These are phyloP conservation scores for Termitomyces sp. DNA, from an alignment of 768 basidiomycete species.

Conservation along the genomic window DNA sequence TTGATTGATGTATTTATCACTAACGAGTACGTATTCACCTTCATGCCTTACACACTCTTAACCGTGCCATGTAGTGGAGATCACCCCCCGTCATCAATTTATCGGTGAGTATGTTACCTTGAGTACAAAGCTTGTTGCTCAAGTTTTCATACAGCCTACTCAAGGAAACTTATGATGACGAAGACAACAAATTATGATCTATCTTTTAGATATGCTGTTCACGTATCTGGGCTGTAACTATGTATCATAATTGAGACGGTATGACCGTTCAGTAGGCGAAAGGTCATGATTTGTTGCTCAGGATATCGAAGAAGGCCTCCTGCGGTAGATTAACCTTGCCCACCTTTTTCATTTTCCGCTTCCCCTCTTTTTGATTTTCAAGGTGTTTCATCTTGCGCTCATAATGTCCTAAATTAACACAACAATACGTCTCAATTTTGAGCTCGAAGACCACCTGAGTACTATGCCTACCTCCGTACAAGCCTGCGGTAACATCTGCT, in stretches of 20 bases:
- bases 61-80: constrained; percentile 61
- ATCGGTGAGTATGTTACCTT: constrained; percentile 46
- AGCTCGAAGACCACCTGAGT: neutral
- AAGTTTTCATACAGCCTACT: constrained; percentile 49
- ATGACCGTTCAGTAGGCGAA: neutral
- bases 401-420: constrained; percentile 60
- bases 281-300: constrained; percentile 48
- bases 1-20: constrained; percentile 92
- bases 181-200: constrained; percentile 74
- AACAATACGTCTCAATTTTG: neutral
- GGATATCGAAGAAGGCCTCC: constrained; percentile 91
- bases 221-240: constrained; percentile 18
- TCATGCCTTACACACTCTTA: neutral
- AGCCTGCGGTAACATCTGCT: constrained; percentile 89
- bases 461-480: constrained; percentile 72
- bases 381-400: constrained; percentile 90
- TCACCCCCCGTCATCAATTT: constrained; percentile 92
- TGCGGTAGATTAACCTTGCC: constrained; percentile 90
- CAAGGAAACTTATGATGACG: constrained; percentile 94
- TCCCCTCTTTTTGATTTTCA: constrained; percentile 90
- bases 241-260: constrained; percentile 2
- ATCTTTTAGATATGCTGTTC: constrained; percentile 13
- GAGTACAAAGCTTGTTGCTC: neutral
- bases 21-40: constrained; percentile 73
- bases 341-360: constrained; percentile 82